Conservation (phyloP, 176 grass and related monocot species). For the Thalia dealbata region DNA sequence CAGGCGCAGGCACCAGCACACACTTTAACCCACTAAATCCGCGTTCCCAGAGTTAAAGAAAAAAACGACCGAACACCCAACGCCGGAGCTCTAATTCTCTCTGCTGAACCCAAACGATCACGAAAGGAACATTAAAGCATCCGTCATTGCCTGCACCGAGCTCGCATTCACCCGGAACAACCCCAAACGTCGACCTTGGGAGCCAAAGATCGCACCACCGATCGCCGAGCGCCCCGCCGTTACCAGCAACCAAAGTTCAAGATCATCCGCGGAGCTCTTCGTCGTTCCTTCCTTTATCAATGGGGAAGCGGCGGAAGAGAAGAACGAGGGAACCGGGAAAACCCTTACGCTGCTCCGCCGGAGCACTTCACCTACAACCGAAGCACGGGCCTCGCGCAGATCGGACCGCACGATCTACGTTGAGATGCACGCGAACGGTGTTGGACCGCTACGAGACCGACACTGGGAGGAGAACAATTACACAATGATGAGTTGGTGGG, state of each 20-base stretch:
- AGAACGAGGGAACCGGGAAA: neutral
- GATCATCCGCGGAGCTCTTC: neutral
- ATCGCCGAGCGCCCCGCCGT: neutral
- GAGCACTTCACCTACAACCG: neutral
- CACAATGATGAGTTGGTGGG: slow-evolving; percentile 4
- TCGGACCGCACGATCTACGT: neutral
- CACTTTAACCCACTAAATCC: neutral
- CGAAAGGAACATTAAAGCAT: neutral
- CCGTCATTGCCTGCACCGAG: neutral
- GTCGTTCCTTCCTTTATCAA: neutral
- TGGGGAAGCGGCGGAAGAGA: neutral
- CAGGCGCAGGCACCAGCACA: neutral
- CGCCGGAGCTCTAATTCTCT: too few species aligned
- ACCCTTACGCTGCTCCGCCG: slow-evolving; percentile 2
- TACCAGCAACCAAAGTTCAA: neutral
- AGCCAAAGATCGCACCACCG: neutral
- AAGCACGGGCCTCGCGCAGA: neutral
- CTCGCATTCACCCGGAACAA: neutral
- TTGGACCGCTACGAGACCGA: neutral
- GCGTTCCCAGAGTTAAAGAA: neutral
- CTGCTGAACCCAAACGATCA: neutral
- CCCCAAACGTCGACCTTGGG: neutral
- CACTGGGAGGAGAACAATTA: neutral
- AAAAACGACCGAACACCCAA: neutral
- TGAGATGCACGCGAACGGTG: neutral